Base-by-base conservation (phyloP, 139 green algal species). In the Micromonas commoda region DNA sequence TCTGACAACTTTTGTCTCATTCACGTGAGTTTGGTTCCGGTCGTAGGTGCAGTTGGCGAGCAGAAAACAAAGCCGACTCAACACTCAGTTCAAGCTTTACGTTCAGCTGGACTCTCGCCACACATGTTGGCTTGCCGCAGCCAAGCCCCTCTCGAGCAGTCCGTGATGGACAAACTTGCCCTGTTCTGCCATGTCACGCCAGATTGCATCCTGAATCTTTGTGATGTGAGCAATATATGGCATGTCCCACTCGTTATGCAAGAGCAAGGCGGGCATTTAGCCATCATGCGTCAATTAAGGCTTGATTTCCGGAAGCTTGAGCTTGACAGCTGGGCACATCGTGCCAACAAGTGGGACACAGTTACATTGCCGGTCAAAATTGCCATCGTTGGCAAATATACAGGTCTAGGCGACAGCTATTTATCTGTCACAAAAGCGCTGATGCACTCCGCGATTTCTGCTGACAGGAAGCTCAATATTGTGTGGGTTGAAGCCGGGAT, bases 1-100 rank as follows among this genome's bases (percentile, higher is more conserved):
- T 81, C 84, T 52, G 78, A 88, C 63, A 96, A 96, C 84, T 88
- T 97, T 74, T 96, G 89, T 83, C 79, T 91, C 19, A 88, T 98
- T 66, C 95, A 99, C 78, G 95, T 99, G 31, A 92, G 81, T 81
- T 84, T 98, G 77, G 94, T 99, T 64, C 95, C 95, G 0, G 91
- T 97, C 21, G 93, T 99, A 45, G 95, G 95, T 29, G 95, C 95
- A 38, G 95, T 99, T 57, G 95, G 94, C 3, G 94, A 86, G 90
- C 94, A 99, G 89, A 99, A 99, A 83, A 99, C 95, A 28, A 99
- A 99, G 89, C 95, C 95, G 33, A 99, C 95, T 24, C 95, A 99
- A 88, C 95, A 99, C 86, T 93, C 85, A 39, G 94, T 99, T 45
- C 77, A 90, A 60, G 89, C 91, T 71, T 87, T 99, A 78, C 85